Conservation (phyloP, 257 asterid species). For the Buddleja alternifolia region DNA sequence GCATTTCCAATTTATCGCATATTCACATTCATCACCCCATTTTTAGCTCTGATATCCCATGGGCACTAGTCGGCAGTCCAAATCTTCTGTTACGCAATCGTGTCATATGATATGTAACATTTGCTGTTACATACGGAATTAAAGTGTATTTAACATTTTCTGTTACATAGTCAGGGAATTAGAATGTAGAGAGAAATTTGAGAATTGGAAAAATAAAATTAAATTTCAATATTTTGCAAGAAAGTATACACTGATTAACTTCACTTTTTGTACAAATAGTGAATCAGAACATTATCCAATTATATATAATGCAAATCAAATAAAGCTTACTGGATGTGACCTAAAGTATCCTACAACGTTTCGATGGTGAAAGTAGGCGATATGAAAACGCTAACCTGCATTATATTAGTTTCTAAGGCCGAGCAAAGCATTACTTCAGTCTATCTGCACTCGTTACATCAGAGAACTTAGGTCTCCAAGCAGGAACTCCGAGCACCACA, state of each 20-base stretch:
- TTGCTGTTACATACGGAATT: no score
- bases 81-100: no score
- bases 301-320: background rate
- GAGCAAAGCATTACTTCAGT: background rate
- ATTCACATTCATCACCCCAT: no score
- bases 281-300: background rate
- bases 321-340: background rate
- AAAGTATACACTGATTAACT: background rate
- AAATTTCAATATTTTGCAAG: background rate
- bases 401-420: background rate
- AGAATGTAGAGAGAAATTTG: no score
- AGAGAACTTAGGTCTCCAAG: background rate
- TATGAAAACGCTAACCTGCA: background rate
- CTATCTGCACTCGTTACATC: background rate
- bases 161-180: no score
- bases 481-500: background rate
- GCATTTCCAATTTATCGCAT: no score
- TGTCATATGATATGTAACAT: no score
- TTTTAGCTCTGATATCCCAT: no score
- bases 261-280: background rate
- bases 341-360: background rate
- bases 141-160: no score
- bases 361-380: background rate
- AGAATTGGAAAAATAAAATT: no score
- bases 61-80: no score